Conservation (phyloP, 1,139 yeast genomes). For the Geotrichum candidum region DNA sequence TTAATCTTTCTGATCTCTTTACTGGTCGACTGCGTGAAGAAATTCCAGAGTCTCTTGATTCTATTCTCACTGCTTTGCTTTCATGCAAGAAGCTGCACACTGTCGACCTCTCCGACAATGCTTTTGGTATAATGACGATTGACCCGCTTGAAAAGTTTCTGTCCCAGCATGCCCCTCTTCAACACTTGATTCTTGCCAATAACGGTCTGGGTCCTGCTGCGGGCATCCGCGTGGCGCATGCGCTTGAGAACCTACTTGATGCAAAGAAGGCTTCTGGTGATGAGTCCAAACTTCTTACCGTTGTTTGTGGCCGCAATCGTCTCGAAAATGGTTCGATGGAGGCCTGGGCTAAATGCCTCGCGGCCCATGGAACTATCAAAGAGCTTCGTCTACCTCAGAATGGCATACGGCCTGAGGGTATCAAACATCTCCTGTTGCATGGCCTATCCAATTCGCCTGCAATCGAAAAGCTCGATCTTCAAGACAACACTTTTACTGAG, state of each 20-base stretch:
- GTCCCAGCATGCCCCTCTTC: constrained; percentile 66
- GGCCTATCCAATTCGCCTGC: constrained; percentile 61
- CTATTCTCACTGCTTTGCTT: constrained; percentile 66
- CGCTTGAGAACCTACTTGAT: constrained; percentile 65
- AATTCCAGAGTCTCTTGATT: constrained; percentile 76
- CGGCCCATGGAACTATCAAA: constrained; percentile 70
- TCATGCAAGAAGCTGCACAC: constrained; percentile 62
- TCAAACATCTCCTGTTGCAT: constrained; percentile 61
- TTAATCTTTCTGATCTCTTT: constrained; percentile 84
- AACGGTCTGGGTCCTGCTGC: constrained; percentile 98
- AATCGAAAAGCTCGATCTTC: constrained; percentile 72
- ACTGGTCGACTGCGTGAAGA: constrained; percentile 93
- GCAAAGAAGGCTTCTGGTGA: constrained; percentile 46
- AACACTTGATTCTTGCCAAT: constrained; percentile 82
- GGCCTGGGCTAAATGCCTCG: constrained; percentile 56
- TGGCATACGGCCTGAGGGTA: constrained; percentile 93
- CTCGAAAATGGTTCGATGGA: constrained; percentile 85
- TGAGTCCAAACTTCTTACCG: constrained; percentile 54
- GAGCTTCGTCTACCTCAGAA: constrained; percentile 83
- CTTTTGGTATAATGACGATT: constrained; percentile 92
- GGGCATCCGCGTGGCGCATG: constrained; percentile 87
- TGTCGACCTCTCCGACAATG: constrained; percentile 86
- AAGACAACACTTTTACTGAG: constrained; percentile 90
- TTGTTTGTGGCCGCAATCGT: constrained; percentile 93
- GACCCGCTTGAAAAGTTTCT: constrained; percentile 80